These are phyloP conservation scores for Letharia columbiana DNA, from an alignment of 495 filamentous ascomycete species.

Conservation along the genomic window DNA sequence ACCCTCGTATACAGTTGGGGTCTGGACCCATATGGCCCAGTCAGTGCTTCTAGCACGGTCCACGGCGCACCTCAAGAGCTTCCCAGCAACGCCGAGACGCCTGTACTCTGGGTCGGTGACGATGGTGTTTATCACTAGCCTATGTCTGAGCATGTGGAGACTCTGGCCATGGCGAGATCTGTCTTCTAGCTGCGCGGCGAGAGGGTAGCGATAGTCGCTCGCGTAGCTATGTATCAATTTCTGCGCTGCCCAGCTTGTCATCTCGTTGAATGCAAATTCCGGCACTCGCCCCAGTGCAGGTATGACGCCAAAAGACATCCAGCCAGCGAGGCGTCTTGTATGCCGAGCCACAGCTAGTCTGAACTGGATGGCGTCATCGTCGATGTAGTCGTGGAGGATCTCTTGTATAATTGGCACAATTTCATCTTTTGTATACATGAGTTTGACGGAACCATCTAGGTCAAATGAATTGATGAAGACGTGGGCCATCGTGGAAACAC, in stretches of 20 bases:
- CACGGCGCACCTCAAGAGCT: not conserved
- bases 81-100: not conserved
- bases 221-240: not conserved
- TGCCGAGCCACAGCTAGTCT: not conserved
- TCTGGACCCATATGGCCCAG: not conserved
- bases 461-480: not conserved
- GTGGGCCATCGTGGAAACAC: not conserved
- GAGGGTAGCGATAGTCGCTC: not conserved
- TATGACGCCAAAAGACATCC: not conserved
- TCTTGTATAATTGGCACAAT: not conserved
- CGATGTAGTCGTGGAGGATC: slow-evolving; percentile 1
- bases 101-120: not conserved
- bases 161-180: not conserved
- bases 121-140: not conserved
- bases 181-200: not conserved
- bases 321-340: not conserved
- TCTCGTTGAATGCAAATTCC: not conserved
- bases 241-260: not conserved
- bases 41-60: not conserved
- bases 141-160: not conserved
- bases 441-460: not conserved
- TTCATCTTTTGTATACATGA: not conserved
- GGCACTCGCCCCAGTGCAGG: not conserved
- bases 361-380: not conserved
- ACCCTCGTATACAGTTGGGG: not conserved